phyloP scores from a whole-genome alignment of 169 alveolate species.

The Plasmodium chabaudi region DNA sequence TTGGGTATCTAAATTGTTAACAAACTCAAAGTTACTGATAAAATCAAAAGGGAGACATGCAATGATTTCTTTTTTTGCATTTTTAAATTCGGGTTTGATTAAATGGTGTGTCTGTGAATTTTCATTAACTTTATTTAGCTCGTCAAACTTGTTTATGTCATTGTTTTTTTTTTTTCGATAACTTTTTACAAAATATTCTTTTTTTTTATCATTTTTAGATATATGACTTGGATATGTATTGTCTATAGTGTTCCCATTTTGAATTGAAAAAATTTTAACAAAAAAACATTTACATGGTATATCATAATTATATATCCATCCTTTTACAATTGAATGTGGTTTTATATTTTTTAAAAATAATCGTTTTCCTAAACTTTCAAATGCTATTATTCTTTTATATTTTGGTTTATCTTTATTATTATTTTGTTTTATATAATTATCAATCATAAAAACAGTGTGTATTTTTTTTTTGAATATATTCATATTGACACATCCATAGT shows the following conservation, averaged over 20 bases:
- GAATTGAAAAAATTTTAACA: conserved; percentile 35
- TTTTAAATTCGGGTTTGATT: not conserved
- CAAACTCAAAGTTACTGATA: conserved; percentile 51
- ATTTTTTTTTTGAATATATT: not conserved
- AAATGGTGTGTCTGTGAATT: no score
- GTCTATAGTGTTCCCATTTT: not conserved
- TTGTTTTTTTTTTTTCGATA: not conserved
- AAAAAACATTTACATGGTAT: conserved; percentile 22
- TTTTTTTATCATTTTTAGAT: not conserved
- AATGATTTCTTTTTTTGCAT: not conserved
- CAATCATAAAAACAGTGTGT: conserved; percentile 45
- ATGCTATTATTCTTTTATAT: conserved; percentile 46
- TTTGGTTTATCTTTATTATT: not conserved
- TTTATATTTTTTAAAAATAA: conserved; percentile 31
- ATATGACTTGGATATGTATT: not conserved
- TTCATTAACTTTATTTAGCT: no score
- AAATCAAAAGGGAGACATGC: conserved; percentile 72
- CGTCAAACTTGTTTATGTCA: not conserved
- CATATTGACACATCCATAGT: conserved; percentile 43
- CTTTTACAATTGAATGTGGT: conserved; percentile 49
- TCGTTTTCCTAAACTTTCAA: conserved; percentile 39
- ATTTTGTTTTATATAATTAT: not conserved
- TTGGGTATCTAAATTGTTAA: conserved; percentile 17
- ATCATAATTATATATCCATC: conserved; percentile 73
- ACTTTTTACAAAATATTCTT: not conserved